Conservation (phyloP, 31 red algal species). For the Asparagopsis taxiformis region DNA sequence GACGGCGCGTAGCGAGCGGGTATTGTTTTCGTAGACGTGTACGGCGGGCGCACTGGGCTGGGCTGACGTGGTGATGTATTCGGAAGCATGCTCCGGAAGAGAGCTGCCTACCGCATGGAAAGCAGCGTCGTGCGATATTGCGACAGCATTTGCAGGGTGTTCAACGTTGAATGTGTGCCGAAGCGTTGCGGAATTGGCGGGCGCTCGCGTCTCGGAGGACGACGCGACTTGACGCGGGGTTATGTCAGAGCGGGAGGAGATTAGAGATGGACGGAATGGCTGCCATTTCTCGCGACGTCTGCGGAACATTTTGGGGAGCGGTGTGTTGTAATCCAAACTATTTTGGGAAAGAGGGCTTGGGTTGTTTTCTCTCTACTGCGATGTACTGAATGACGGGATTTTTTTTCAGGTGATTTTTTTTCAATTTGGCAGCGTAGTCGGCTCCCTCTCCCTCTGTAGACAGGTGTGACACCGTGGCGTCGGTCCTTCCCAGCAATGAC, state of each 20-base stretch:
- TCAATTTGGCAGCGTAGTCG: too few relatives aligned
- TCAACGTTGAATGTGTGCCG: background rate
- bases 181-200: background rate
- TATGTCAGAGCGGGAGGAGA: background rate
- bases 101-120: background rate
- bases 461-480: too few relatives aligned
- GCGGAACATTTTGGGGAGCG: background rate
- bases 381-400: too few relatives aligned
- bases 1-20: background rate
- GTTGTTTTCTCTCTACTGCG: too few relatives aligned
- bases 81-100: background rate
- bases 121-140: background rate
- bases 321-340: too few relatives aligned
- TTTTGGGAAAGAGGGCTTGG: too few relatives aligned
- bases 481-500: too few relatives aligned
- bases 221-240: background rate
- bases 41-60: background rate
- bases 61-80: background rate
- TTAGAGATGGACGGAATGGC: background rate
- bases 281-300: background rate
- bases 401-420: too few relatives aligned
- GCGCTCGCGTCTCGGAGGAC: background rate
- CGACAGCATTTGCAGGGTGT: background rate
- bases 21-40: background rate
- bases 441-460: too few relatives aligned